These are phyloP conservation scores for Phytopythium sindhum DNA, from an alignment of 352 stramenopile genomes.

Conservation along the genomic window DNA sequence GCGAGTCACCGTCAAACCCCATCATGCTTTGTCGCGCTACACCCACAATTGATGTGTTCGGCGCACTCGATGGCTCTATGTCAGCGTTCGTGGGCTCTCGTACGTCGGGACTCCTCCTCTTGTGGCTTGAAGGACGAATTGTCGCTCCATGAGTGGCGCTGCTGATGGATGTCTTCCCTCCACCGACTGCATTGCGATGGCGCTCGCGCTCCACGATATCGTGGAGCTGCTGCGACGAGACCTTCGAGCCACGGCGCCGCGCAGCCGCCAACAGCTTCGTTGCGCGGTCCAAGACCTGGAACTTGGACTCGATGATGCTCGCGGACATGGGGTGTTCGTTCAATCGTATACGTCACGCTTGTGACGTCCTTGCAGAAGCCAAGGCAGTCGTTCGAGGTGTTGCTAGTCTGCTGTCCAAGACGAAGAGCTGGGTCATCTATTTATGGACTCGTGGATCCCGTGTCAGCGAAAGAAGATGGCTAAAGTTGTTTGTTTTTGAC, in stretches of 20 bases:
- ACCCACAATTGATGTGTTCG: not conserved
- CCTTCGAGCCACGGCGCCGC: slow-evolving; percentile 15
- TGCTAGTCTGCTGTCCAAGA: not conserved
- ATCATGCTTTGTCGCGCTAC: not conserved
- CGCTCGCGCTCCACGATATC: slow-evolving; percentile 39
- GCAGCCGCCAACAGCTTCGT: slow-evolving; percentile 44
- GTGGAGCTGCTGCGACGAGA: slow-evolving; percentile 47
- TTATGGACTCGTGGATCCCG: not conserved
- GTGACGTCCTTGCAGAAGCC: not conserved
- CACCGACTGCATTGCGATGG: not conserved
- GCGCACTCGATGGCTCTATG: not conserved
- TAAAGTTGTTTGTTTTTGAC: no score
- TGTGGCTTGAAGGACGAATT: not conserved
- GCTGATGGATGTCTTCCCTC: not conserved
- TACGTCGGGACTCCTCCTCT: not conserved
- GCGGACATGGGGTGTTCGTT: slow-evolving; percentile 35
- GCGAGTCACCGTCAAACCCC: not conserved
- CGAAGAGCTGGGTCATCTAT: not conserved
- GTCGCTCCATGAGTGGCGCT: not conserved
- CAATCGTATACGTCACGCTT: not conserved
- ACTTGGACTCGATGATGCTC: slow-evolving; percentile 65
- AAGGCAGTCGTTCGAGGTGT: not conserved
- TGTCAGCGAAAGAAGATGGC: no score
- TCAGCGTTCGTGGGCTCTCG: not conserved
- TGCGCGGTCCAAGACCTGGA: slow-evolving; percentile 48